Percentiles rank a stretch among this genome's conserved stretches.
These are phyloP conservation scores for Ampelocalamus luodianensis DNA, from an alignment of 176 grass and related monocot genomes.

Conservation along the genomic window DNA sequence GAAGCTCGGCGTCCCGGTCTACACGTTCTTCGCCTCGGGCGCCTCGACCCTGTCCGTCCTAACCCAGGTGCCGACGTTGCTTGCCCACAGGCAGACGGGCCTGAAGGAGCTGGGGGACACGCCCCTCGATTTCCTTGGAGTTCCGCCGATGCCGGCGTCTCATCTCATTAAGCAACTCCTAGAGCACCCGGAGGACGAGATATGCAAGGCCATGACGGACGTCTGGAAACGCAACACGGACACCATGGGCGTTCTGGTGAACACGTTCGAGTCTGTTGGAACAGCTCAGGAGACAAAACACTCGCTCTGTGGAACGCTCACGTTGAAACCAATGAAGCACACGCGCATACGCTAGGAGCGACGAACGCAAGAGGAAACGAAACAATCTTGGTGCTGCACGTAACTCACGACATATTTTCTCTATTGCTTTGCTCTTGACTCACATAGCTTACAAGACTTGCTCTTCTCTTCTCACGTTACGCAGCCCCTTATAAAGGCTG, in stretches of 20 bases:
- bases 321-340: too few species aligned
- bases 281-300: too few species aligned
- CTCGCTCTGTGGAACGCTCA: too few species aligned
- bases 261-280: slow-evolving; percentile 35
- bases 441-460: too few species aligned
- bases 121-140: slow-evolving; percentile 13
- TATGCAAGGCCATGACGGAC: background rate
- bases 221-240: slow-evolving; percentile 26
- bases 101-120: slow-evolving; percentile 18
- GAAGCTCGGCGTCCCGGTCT: slow-evolving; percentile 26
- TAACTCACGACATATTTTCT: too few species aligned
- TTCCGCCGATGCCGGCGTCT: slow-evolving; percentile 24
- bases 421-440: too few species aligned
- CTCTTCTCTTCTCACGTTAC: too few species aligned
- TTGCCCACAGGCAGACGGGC: background rate
- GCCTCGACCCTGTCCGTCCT: slow-evolving; percentile 14
- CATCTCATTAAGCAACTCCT: slow-evolving; percentile 14
- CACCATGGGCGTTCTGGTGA: slow-evolving; percentile 30
- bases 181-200: slow-evolving; percentile 31
- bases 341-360: too few species aligned
- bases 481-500: too few species aligned
- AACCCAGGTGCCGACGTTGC: background rate
- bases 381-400: too few species aligned
- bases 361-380: too few species aligned
- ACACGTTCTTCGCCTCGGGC: slow-evolving; percentile 28